Conservation (phyloP, 1,284 basidiomycete species). For the Rhodotorula glutinis region DNA sequence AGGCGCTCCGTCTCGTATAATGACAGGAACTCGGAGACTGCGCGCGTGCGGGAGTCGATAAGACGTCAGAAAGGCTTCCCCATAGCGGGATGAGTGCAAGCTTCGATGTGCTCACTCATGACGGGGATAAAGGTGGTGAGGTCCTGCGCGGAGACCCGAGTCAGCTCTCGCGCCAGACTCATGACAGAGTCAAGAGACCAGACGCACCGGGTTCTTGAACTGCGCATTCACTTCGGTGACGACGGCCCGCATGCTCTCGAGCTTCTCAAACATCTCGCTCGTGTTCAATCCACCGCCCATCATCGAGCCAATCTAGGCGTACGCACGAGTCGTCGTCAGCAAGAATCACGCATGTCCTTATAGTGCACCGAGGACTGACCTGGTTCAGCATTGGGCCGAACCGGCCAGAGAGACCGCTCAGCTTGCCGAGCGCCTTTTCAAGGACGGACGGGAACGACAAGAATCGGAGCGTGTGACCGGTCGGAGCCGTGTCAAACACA, state of each 20-base stretch:
- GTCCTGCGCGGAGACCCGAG: constrained; percentile 57
- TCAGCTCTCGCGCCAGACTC: not conserved
- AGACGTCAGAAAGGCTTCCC: not conserved
- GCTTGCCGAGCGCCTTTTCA: constrained; percentile 94
- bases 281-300: constrained; percentile 84
- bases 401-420: constrained; percentile 82
- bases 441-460: constrained; percentile 96
- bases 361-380: no score
- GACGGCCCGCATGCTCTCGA: constrained; percentile 92
- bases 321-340: not conserved
- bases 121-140: constrained; percentile 68
- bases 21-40: constrained; percentile 61
- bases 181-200: constrained; percentile 4
- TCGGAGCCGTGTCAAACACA: constrained; percentile 98
- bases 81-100: no score
- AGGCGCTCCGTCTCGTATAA: constrained; percentile 97
- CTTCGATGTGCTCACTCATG: constrained; percentile 41
- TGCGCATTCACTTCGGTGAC: constrained; percentile 99
- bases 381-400: constrained; percentile 98
- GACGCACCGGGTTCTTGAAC: constrained; percentile 91
- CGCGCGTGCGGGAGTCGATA: not conserved
- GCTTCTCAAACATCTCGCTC: constrained; percentile 85
- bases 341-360: no score
- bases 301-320: constrained; percentile 75
- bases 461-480: constrained; percentile 96